Base-by-base conservation (phyloP, 2,329 filamentous ascomycete species). In the Bipolaris zeicola region DNA sequence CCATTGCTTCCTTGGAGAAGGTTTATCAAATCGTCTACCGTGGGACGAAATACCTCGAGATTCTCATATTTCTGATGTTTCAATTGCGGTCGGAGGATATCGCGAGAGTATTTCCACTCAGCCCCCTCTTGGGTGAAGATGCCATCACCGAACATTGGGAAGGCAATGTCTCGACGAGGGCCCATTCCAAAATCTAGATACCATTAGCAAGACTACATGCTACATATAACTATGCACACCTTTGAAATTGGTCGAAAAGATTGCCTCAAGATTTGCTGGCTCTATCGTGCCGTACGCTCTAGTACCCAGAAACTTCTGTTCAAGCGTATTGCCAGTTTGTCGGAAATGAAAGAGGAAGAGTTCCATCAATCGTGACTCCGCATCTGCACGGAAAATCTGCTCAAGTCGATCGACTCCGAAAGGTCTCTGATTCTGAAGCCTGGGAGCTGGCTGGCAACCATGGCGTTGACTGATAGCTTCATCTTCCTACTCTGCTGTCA, bases 31-130 rank as follows among this genome's bases (percentile, higher is more conserved):
- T 81, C 77, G 14, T 78, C 70, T 5, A 87, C 77, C 72, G 88
- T 84, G 2, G 65, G 71, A 61, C 87, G 84, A 53, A 88, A 87
- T 2, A 83, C 83, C 6, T 76, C 71, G 2, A 84, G 69, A 61
- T 83, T 78, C 18, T 76, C 76, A 13, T 84, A 77, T 58, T 83
- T 80, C n/a, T 76, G 75, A 11, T 79, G 73, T 8, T 43, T 5
- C 22, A 43, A 16, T 28, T 43, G 39, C 14, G 39, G 39, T 5
- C 39, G 39, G 6, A 43, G 39, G 20, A 43, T 43, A 26, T 43
- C 39, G 13, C 20, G 22, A 24, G 39, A 43, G 13, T 43, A 18
- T 14, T 76, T 31, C 70, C 46, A 49, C 18, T 31, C 46, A 28
- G 46, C 13, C 1, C 46, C 34, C 14, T 49, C 46, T 13, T 49